Evolutionary conservation across 2,329 filamentous ascomycete species (phyloP), one percentile per base, ranked within the genome.

Genomic region (Phoma herbarum): DNA sequence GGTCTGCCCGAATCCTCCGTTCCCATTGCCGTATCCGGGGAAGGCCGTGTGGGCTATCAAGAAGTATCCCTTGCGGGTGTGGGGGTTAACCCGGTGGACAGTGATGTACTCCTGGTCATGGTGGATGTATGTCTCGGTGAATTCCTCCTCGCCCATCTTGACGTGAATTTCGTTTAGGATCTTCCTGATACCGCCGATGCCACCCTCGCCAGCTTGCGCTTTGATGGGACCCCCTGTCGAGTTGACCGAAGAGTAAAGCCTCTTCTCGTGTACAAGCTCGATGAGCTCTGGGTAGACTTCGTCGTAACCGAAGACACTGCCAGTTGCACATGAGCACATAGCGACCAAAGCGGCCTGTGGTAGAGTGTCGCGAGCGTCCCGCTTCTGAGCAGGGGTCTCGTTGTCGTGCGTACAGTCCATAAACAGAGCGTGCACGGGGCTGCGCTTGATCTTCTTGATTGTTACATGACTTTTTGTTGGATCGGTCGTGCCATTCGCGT

Each of bases 321-420:
- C 95, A 8, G 90, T 93, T 1, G 94, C 92, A 68, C 92, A 97
- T 23, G 93, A 88, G 77, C 96, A 99, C 93, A 99, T 97, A 73
- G 89, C 90, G 35, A 98, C 94, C 4, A 99, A 84, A 5, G 95
- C 95, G 48, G 94, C 93, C 71, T 96, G 98, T 8, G 96, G 91
- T 10, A 99, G 83, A 0, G 95, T 98, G 74, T 99, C 96, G 59
- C 93, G 87, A 50, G 93, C 93, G 75, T 97, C 93, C 39, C 96
- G 86, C 78, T 97, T 97, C 78, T 99, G 94, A 0, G 94, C 92
- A 0, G 95, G 95, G 2, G 92, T 90, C 79, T 99, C 94, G 69
- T 99, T 99, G 79, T 99, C 95, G 76, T 99, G 95, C 0, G 96
- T 99, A 78, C 96, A 99, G 75, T 99, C 96, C 93, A 98, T 98